Percentiles rank a stretch among this genome's conserved stretches.
phyloP scores from a whole-genome alignment of 352 stramenopile genomes.

The Globisporangium megalacanthum region DNA sequence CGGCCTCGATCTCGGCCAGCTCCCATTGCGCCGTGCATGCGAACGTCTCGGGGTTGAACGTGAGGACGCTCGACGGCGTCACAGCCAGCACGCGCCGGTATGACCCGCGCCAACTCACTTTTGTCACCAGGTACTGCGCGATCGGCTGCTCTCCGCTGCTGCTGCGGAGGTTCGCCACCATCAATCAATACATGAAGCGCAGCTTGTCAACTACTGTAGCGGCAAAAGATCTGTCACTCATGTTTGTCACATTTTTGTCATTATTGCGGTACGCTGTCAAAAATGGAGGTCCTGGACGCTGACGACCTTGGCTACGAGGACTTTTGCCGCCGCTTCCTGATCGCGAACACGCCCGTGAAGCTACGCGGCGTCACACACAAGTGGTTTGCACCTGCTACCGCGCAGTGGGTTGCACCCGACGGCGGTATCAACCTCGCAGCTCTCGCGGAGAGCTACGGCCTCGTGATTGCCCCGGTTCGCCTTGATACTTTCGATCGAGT shows the following conservation, averaged over 20 bases:
- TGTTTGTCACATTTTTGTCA: not conserved
- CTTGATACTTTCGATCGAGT: too few species aligned
- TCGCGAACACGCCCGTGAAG: conserved; percentile 57
- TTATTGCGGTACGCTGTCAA: not conserved
- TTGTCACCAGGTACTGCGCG: conserved; percentile 64
- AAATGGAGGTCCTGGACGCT: conserved; percentile 58
- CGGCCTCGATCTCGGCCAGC: conserved; percentile 47
- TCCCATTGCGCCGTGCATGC: conserved; percentile 70
- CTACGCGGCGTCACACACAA: conserved; percentile 46
- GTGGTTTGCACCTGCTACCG: conserved; percentile 20
- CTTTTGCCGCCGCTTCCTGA: conserved; percentile 76
- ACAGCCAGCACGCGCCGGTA: conserved; percentile 57
- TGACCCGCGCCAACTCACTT: conserved; percentile 60
- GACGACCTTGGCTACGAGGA: conserved; percentile 48
- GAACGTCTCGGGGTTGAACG: conserved; percentile 66
- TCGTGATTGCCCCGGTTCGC: conserved; percentile 44
- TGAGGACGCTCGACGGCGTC: conserved; percentile 40
- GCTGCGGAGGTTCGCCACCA: conserved; percentile 2
- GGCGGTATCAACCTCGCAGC: conserved; percentile 20
- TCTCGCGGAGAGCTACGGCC: conserved; percentile 38
- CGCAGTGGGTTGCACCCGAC: conserved; percentile 9
- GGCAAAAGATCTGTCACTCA: too few species aligned
- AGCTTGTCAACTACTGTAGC: too few species aligned
- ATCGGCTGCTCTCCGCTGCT: conserved; percentile 24
- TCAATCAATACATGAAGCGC: not conserved